Evolutionary conservation across 352 stramenopile genomes (phyloP), one percentile per base, ranked within the genome.

Genomic region (Phytopythium mirpurense): DNA sequence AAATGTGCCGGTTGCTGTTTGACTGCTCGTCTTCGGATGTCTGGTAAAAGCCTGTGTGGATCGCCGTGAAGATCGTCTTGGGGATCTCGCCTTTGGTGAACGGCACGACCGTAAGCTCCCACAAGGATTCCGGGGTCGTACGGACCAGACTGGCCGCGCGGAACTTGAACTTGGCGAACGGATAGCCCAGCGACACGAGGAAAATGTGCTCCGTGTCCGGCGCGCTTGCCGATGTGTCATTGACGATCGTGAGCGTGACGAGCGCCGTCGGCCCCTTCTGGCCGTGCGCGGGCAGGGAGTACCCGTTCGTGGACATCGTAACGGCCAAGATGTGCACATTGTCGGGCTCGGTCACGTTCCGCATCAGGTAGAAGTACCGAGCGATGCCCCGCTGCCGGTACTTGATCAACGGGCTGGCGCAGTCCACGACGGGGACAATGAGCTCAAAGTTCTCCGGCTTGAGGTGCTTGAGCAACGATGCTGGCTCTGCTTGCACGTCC

Each of bases 341-440:
- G 29, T 58, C 36, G 6, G 57, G 37, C 11, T 62, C 46, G 26
- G 41, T 32, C 27, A 48, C 60, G 23, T 35, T 21, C 10, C 52
- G 46, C 35, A 62, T 53, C 15, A 68, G 23, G 48, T 55, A 68
- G 49, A 62, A 68, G 36, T 47, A 53, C 10, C 56, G 61, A 23
- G 56, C 50, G 44, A 60, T n/a, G 7, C 38, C 53, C n/a, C 23
- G 36, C 3, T 38, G 38, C 11, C 19, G 23, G 9, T 38, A 27
- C 21, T 29, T 19, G 34, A 52, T 54, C 14, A 54, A 24, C 15
- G 43, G 43, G 14, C 43, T 50, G 11, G 59, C 58, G 57, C 70
- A 80, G 46, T 77, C 70, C 18, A 80, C 65, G 1, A 84, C 41
- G 0, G 70, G 73, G 15, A 54, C 44, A 0, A 84, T 51, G 12